Evolutionary conservation across 257 asterid genomes (phyloP), one percentile per base, ranked within the genome.

Genomic region (Solanum etuberosum): DNA sequence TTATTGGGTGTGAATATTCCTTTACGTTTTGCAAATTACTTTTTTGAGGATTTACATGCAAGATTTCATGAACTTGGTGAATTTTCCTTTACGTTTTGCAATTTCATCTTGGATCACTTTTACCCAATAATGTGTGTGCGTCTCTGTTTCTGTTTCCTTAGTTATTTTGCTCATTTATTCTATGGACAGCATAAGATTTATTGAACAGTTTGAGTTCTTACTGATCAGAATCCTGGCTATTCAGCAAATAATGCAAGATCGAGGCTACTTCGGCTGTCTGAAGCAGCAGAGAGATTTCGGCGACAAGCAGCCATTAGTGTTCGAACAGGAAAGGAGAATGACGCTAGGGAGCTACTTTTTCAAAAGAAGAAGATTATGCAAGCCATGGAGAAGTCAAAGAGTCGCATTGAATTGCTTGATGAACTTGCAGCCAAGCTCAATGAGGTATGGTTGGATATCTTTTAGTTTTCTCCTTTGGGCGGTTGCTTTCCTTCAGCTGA

Each of bases 321-420:
- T 87, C 98, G 84, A 87, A 92, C 88, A 42, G 98, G 98, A 72
- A 94, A 94, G 83, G 98, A 95, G 90, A 88, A 93, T 88, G 98
- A 94, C 80, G 99, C 98, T 5, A 90, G 96, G 92, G 98, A 94
- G 40, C 84, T 94, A 87, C 93, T 95, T 43, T 91, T 91, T 87
- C 98, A 95, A 86, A 97, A 94, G 92, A 97, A 93, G 92, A 93
- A 95, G 92, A 95, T 97, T 83, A 91, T 94, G 96, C 94, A 93
- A 89, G 97, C 98, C n/a, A 90, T 95, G 95, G 98, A 95, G 92
- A 94, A 93, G 87, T 89, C 95, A 89, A 94, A 94, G 95, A 88
- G 85, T 86, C 97, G 98, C 89, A 93, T 97, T 51, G 96, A 92
- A 88, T 90, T 95, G 91, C 93, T 94, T 38, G 98, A 97, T 65